A percentile compares a stretch with the other conserved stretches of the same genome.
Conservation (phyloP, 148 eudicot species). For the Fagopyrum homotropicum region DNA sequence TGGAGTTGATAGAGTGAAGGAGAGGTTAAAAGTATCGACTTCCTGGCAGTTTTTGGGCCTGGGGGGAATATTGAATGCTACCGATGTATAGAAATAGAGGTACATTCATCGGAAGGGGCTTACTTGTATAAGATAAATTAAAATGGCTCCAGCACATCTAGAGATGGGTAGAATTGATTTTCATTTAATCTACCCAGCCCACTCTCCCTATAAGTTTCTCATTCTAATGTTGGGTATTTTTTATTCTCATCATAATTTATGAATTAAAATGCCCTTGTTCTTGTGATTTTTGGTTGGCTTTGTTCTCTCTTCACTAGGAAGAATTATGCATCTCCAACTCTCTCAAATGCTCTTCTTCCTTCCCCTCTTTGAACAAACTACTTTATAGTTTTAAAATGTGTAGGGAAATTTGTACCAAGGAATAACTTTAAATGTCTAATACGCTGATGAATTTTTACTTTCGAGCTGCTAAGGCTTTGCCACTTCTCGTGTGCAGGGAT, state of each 20-base stretch:
- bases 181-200: not conserved
- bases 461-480: conserved; percentile 10
- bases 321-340: not conserved
- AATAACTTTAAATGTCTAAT: not conserved
- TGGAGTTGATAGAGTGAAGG: not conserved
- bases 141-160: not conserved
- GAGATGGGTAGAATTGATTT: not conserved
- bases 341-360: not conserved
- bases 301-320: not conserved
- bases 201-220: not conserved
- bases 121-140: not conserved
- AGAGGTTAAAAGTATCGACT: not conserved
- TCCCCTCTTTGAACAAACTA: not conserved
- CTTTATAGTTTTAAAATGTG: not conserved
- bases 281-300: not conserved
- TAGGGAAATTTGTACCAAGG: not conserved
- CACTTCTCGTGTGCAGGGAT: conserved; percentile 33
- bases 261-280: not conserved
- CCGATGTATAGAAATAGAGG: not conserved
- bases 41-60: not conserved
- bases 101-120: not conserved
- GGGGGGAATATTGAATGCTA: not conserved
- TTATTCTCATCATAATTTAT: not conserved
- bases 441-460: not conserved
- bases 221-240: not conserved